Base-by-base conservation (phyloP, 768 basidiomycete genomes). In the Dacryopinax primogenitus region DNA sequence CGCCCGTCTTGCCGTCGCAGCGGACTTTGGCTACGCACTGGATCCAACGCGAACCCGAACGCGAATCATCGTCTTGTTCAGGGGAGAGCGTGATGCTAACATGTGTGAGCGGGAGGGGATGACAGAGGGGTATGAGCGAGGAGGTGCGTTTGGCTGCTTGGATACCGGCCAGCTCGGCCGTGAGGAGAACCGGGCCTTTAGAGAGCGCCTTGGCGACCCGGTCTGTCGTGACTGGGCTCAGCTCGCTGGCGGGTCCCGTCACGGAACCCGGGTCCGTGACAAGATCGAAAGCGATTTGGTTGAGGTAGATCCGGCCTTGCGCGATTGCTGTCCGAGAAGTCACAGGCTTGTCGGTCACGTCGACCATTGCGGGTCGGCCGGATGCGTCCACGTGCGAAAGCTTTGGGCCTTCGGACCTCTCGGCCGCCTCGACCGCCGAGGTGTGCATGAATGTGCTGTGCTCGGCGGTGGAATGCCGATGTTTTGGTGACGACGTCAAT, bases 131-230 rank as follows among this genome's bases (percentile, higher is more conserved):
- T 63, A 95, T 92, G 47, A 94, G 79, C 36, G 84, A 83, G 28
- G 88, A 78, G 0, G 92, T 94, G 67, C 83, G 84, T 73, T 95
- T 95, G 65, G 86, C 83, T 11, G 82, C 92, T 85, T 91, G 91
- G 72, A 93, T 88, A 18, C 83, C 92, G 6, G 92, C 90, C 26
- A 95, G 77, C 70, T 92, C 89, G 26, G 88, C 88, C 18, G 88
- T 82, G 15, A 84, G 84, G 36, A 90, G 77, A 7, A 82, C 81
- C 71, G 89, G 83, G 12, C 88, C 88, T 73, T 90, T 90, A 37
- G 75, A 72, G 37, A 77, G 76, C 3, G 81, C 79, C 72, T 89
- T 88, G 6, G 72, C 76, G 65, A 77, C 28, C 65, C 35, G 15
- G 37, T 58, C 12, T 23, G 32, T 33, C 1, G 34, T 63, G 39